These are phyloP conservation scores for Mycena metata DNA, from an alignment of 768 basidiomycete species.

Conservation along the genomic window DNA sequence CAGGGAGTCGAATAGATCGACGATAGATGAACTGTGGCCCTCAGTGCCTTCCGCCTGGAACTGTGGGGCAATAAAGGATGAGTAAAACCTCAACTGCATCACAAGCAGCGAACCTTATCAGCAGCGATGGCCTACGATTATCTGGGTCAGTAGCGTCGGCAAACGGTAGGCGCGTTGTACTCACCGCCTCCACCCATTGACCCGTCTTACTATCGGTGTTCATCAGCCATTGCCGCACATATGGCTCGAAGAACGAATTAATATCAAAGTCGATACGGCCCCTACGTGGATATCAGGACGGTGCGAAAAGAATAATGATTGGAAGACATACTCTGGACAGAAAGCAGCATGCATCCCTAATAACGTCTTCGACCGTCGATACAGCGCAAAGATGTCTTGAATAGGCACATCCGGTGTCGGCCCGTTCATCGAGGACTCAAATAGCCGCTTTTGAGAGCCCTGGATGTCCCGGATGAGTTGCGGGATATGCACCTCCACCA, in stretches of 20 bases:
- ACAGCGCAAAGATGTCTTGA: constrained; percentile 90
- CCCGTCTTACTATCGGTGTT: constrained; percentile 91
- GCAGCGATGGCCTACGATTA: constrained; percentile 77
- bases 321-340: constrained; percentile 73
- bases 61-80: constrained; percentile 49
- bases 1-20: constrained; percentile 95
- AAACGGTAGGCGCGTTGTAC: constrained; percentile 47
- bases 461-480: constrained; percentile 76
- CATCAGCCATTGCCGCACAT: constrained; percentile 90
- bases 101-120: constrained; percentile 71
- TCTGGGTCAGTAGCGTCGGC: constrained; percentile 17
- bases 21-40: constrained; percentile 96
- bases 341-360: constrained; percentile 88
- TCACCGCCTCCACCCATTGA: constrained; percentile 93
- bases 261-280: constrained; percentile 76
- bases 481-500: constrained; percentile 78
- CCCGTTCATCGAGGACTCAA: constrained; percentile 88
- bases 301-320: background rate
- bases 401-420: constrained; percentile 91
- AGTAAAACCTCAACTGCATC: constrained; percentile 8
- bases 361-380: constrained; percentile 81
- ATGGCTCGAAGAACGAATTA: constrained; percentile 85
- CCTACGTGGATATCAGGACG: constrained; percentile 49
- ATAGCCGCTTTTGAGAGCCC: constrained; percentile 76
- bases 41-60: constrained; percentile 84